Evolutionary conservation across 371 early-diverging fungal species (phyloP), one percentile per base, ranked within the genome.

Genomic region (Mortierella polycephala): DNA sequence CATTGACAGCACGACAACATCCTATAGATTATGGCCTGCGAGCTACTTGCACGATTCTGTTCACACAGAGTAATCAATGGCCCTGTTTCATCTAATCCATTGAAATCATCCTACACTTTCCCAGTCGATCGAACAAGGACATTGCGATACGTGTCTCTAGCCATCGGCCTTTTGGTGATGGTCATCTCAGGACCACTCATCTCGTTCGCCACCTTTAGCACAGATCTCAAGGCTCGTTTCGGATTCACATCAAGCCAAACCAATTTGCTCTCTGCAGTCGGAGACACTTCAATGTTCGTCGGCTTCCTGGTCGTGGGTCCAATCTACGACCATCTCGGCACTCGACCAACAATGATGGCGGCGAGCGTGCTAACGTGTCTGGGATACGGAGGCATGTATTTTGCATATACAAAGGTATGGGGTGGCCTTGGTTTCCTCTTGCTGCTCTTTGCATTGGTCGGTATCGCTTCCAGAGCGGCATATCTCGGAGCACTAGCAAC

Each of bases 391-490:
- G 64, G 64, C 2, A 64, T 64, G 57, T 21, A n/a, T n/a, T 11
- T 57, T 8, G 64, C 64, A 1, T 64, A 64, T 44, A 11, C 55
- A 1, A 44, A 39, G 8, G 41, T 57, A 13, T 64, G 56, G 56
- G 64, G 64, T 4, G 64, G 64, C 3, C 57, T 64, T 18, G 18
- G 47, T 1, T 37, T 64, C 23, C 39, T 64, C 7, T 47, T 57
- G 57, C 46, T 64, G 10, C 57, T 64, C n/a, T 57, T 57, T 20
- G 41, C 45, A 12, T 57, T 64, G 8, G 56, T 57, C 11, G 64
- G 64, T 13, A n/a, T 57, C n/a, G 64, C 64, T 44, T 64, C 64
- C 40, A 64, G 57, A 39, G 64, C 64, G 14, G 64, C 57, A 46
- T 64, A 64, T 41, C 45, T 64, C n/a, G 64, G 56, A 14, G 64